Base-by-base conservation (phyloP, 2,329 filamentous ascomycete genomes). In the Sphaerostilbella broomeana region DNA sequence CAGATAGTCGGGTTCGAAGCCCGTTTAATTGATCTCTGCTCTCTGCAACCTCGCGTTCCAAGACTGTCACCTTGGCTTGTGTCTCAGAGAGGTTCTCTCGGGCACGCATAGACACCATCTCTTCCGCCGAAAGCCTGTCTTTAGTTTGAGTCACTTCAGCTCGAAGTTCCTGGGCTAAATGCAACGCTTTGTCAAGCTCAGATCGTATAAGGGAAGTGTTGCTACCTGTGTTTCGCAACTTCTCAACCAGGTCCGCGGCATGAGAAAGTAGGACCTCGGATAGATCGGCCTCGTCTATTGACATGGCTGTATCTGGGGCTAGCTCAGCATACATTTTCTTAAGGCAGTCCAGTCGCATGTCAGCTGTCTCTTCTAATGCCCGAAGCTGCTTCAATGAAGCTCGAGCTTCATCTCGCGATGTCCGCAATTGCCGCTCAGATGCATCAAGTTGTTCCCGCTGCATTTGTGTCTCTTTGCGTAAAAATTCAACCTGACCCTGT, bases 1-100 rank as follows among this genome's bases (percentile, higher is more conserved):
- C 84, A 1, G 84, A 78, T 54, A 94, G 81, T 57, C 83, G 84
- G 12, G 69, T 67, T 41, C 85, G 77, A 16, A 94, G 65, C 19
- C 74, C 68, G 42, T 72, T 75, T 16, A 94, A 70, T 50, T 92
- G 82, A 11, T 73, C 67, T 26, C 84, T 79, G 44, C 84, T 78
- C 40, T 84, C 78, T 2, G 73, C 68, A 3, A 79, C 58, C 51
- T 81, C 75, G 19, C 53, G 58, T 50, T 81, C 75, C 1, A 81
- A 60, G 3, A 73, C 69, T n/a, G 55, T 44, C 3, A 69, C 67
- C 51, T 69, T 73, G 12, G 75, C 73, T 51, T 70, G 69, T 48
- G 77, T 72, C 38, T 70, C 69, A 1, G 68, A 62, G 7, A 79
- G 50, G 2, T 57, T 62, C 44, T 85, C 75, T 26, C 67, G 70